phyloP scores from a whole-genome alignment of 495 filamentous ascomycete genomes.

The Physcia stellaris region DNA sequence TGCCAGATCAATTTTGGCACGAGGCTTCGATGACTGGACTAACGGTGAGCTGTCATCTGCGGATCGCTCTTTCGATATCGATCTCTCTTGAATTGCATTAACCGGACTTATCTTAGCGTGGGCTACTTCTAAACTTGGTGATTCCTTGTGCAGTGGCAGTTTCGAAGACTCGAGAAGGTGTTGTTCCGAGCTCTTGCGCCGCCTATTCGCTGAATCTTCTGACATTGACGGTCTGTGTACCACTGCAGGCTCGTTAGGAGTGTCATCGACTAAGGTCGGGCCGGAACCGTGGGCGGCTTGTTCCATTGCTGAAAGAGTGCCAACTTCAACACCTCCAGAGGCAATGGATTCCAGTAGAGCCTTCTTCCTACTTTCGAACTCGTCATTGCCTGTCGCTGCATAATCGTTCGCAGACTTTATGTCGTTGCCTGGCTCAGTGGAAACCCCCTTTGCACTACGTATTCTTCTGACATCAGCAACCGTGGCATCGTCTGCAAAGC shows the following conservation, averaged over 20 bases:
- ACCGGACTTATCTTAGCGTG: too few species aligned
- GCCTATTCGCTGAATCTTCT: neutral
- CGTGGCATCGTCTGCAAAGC: conserved; percentile 33
- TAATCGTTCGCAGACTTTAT: conserved; percentile 8
- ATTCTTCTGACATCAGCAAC: conserved; percentile 31
- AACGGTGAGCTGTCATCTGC: too few species aligned
- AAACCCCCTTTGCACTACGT: conserved; percentile 20
- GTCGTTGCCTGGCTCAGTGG: conserved; percentile 14
- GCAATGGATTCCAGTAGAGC: conserved; percentile 36
- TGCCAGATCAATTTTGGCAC: conserved; percentile 45
- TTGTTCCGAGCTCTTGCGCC: conserved; percentile 8
- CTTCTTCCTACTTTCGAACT: conserved; percentile 37
- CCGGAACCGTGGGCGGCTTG: too few species aligned
- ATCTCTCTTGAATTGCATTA: too few species aligned
- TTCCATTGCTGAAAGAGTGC: too few species aligned
- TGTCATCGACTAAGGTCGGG: neutral
- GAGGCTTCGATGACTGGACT: conserved; percentile 27
- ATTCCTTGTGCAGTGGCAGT: too few species aligned
- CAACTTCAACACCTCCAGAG: conserved; percentile 28
- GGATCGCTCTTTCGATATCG: too few species aligned
- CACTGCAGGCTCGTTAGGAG: too few species aligned
- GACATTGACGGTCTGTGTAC: too few species aligned
- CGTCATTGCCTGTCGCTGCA: conserved; percentile 15
- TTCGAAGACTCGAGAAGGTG: too few species aligned
- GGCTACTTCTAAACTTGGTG: too few species aligned